These are phyloP conservation scores for Psilocybe mexicana DNA, from an alignment of 1,284 basidiomycete species.

Conservation along the genomic window DNA sequence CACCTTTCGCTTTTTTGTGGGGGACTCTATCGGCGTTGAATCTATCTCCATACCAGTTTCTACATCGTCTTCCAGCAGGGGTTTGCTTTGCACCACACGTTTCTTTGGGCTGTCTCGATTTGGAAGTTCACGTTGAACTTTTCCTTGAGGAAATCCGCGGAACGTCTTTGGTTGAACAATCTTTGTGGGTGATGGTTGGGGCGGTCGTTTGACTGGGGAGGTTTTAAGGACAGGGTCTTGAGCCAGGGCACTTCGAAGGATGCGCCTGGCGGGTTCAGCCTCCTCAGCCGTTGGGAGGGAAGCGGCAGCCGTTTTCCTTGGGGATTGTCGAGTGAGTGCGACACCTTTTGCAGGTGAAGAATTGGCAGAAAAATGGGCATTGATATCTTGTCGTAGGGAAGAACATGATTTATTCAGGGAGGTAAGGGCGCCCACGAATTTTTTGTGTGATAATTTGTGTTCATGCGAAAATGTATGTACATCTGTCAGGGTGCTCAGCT, in stretches of 20 bases:
- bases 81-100: slow-evolving; percentile 1
- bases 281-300: not conserved
- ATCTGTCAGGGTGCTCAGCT: slow-evolving; percentile 24
- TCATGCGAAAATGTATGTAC: slow-evolving; percentile 26
- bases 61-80: not conserved
- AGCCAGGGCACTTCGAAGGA: slow-evolving; percentile 2
- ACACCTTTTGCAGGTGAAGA: slow-evolving; percentile 12
- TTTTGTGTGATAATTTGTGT: slow-evolving; percentile 24
- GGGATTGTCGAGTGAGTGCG: slow-evolving; percentile 16
- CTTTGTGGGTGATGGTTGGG: slow-evolving; percentile 12
- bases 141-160: slow-evolving; percentile 13
- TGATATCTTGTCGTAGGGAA: slow-evolving; percentile 24
- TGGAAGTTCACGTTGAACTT: slow-evolving; percentile 25
- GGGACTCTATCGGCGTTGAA: slow-evolving; percentile 4
- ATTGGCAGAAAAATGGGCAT: slow-evolving; percentile 9
- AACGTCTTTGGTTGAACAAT: slow-evolving; percentile 14
- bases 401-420: slow-evolving; percentile 23
- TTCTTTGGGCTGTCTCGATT: slow-evolving; percentile 27
- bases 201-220: slow-evolving; percentile 7
- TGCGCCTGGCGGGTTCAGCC: not conserved
- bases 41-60: slow-evolving; percentile 7
- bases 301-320: slow-evolving; percentile 20
- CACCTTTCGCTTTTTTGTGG: not conserved
- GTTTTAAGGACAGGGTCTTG: slow-evolving; percentile 5
- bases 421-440: slow-evolving; percentile 22